Base-by-base conservation (phyloP, 2,329 filamentous ascomycete genomes). In the Fusarium concolor region DNA sequence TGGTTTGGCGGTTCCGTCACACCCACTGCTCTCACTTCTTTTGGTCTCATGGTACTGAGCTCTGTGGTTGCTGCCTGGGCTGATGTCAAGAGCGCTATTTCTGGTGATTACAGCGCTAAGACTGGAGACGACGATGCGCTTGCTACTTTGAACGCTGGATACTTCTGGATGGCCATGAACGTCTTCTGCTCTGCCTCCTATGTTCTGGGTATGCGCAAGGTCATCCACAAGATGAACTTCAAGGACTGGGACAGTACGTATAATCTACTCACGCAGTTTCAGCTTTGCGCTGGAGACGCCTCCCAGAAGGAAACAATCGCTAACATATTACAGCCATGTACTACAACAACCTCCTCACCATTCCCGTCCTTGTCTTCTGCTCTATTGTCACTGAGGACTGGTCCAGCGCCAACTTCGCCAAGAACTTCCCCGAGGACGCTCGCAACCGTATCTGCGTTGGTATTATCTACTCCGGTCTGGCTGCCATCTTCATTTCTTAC, bases 181-280 rank as follows among this genome's bases (percentile, higher is more conserved):
- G 97, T 97, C 76, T 87, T 98, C 78, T 97, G 94, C 85, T 95
- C 92, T 28, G 93, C 96, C 6, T 88, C 92, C 22, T 98, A 97
- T 75, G 85, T 98, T 44, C 82, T 99, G 69, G 88, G 92, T 73
- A 98, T 97, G 95, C 91, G 95, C 79, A 98, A 98, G 87, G 91
- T 96, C 70, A 98, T 99, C 80, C 98, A 98, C 90, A 89, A 96
- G 82, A 97, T 97, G 85, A 97, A 97, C 86, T 98, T 99, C 84
- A 97, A 97, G 87, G 96, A 98, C 79, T 98, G 96, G 85, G 96
- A 99, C 80, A 97, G 95, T 97, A 87, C 82, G 95, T 89, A 38
- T 6, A 35, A 6, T 12, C 15, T 12, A 6, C 8, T 12, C 5
- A 22, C 44, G 26, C 46, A 17, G 3, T 10, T 15, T 29, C 46